Percentiles rank a stretch among this genome's conserved stretches.
phyloP scores from a whole-genome alignment of 768 basidiomycete species.

The Phlebiopsis gigantea region DNA sequence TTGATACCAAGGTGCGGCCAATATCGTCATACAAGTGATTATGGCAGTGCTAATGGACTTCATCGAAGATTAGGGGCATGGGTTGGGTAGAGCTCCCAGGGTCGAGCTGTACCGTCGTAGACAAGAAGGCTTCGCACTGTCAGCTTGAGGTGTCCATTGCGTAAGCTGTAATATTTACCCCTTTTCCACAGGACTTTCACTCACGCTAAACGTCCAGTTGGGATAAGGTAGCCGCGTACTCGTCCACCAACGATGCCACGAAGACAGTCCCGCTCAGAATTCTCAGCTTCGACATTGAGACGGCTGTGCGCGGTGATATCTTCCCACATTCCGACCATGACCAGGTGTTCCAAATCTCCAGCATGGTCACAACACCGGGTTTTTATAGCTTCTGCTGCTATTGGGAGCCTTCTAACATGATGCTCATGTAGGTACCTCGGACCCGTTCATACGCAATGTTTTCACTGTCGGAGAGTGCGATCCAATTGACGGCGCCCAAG shows the following conservation, averaged over 20 bases:
- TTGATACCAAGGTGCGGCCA: slow-evolving; percentile 86
- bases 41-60: no score
- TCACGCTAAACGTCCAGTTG: slow-evolving; percentile 36
- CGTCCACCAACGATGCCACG: slow-evolving; percentile 89
- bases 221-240: slow-evolving; percentile 81
- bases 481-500: slow-evolving; percentile 96
- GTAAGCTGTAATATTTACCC: slow-evolving; percentile 30
- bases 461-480: slow-evolving; percentile 81
- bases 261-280: slow-evolving; percentile 89
- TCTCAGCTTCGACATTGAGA: slow-evolving; percentile 98
- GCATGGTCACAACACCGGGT: slow-evolving; percentile 95
- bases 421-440: slow-evolving; percentile 63
- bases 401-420: no score
- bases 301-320: slow-evolving; percentile 90
- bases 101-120: slow-evolving; percentile 56
- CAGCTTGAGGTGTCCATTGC: slow-evolving; percentile 82
- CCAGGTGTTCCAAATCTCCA: slow-evolving; percentile 98
- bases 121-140: slow-evolving; percentile 66
- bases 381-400: not conserved
- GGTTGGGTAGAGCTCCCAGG: slow-evolving; percentile 96
- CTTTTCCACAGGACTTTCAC: not conserved
- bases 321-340: slow-evolving; percentile 90
- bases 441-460: slow-evolving; percentile 94
- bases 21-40: no score
- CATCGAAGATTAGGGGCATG: slow-evolving; percentile 85